Evolutionary conservation across 2,329 filamentous ascomycete species (phyloP), one percentile per base, ranked within the genome.

Genomic region (Juglanconis juglandina): DNA sequence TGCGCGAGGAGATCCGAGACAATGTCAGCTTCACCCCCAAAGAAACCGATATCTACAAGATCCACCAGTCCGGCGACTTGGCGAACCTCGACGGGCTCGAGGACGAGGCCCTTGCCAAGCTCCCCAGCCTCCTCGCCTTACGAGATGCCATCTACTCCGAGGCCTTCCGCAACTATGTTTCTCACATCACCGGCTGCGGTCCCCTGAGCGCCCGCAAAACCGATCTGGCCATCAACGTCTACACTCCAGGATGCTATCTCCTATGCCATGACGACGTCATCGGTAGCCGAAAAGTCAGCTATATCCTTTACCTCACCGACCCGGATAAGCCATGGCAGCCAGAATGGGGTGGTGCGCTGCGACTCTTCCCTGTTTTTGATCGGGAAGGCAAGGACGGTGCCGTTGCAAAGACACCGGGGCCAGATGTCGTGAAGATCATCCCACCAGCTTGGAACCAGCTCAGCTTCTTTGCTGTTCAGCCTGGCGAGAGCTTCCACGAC

Each of bases 11-110:
- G 78, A 94, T 98, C 74, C 88, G 89, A 74, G 83, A 89, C 67
- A 93, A 96, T 71, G 90, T 99, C 67, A 88, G 91, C 67, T 99
- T 99, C 78, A 97, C 95, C 11, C 93, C 93, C 68, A 99, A 99
- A 76, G 95, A 99, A 76, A 99, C 95, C 52, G 95, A 99, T 74
- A 99, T 99, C 69, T 99, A 99, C 84, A 96, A 96, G 77, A 98
- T 99, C 71, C 93, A 97, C 82, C 95, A 99, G 79, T 98, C 94
- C 4, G 95, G 95, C 66, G 95, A 99, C 73, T 84, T 99, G 39
- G 95, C 95, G 51, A 99, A 99, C 76, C 86, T 99, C 61, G 94
- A 97, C 75, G 95, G 95, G 32, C 85, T 99, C 48, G 91, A 96
- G 64, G 88, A 96, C 71, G 87, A 88, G 7, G 92, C 93, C 6